A percentile compares a stretch with the other conserved stretches of the same genome.
These are phyloP conservation scores for Coprinopsis cinerea DNA, from an alignment of 768 basidiomycete species.

Conservation along the genomic window DNA sequence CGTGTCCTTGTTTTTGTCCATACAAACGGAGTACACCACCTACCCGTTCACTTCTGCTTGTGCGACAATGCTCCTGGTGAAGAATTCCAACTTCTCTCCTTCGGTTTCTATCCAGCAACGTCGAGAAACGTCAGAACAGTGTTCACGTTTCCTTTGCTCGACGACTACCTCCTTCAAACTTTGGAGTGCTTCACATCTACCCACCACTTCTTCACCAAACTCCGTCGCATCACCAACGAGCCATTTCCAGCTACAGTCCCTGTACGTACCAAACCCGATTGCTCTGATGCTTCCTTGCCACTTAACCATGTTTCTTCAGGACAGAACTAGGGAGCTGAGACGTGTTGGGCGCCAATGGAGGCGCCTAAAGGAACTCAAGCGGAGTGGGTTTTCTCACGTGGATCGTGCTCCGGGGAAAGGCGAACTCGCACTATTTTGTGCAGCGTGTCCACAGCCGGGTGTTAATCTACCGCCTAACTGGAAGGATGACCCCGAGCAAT, in stretches of 20 bases:
- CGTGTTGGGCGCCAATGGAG: not conserved
- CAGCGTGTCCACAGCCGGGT: not conserved
- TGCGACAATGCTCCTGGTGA: no score
- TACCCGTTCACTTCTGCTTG: no score
- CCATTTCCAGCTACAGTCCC: not conserved
- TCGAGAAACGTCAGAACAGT: no score
- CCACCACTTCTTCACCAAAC: slow-evolving; percentile 26
- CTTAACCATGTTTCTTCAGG: not conserved
- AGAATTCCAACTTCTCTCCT: no score
- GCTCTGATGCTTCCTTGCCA: not conserved
- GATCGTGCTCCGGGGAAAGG: no score
- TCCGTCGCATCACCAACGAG: not conserved
- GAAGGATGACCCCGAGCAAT: not conserved
- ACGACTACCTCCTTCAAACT: no score
- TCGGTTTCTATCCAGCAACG: no score
- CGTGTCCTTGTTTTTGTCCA: no score
- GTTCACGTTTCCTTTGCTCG: no score
- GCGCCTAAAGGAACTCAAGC: not conserved
- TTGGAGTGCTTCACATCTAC: slow-evolving; percentile 22
- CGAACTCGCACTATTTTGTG: no score
- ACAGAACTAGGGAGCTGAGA: not conserved
- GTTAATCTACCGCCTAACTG: not conserved
- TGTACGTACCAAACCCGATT: not conserved
- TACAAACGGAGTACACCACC: no score
- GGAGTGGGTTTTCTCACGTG: no score